Evolutionary conservation across 164 flowering plant genomes (phyloP).

Genomic region (Chloranthus sessilifolius): DNA sequence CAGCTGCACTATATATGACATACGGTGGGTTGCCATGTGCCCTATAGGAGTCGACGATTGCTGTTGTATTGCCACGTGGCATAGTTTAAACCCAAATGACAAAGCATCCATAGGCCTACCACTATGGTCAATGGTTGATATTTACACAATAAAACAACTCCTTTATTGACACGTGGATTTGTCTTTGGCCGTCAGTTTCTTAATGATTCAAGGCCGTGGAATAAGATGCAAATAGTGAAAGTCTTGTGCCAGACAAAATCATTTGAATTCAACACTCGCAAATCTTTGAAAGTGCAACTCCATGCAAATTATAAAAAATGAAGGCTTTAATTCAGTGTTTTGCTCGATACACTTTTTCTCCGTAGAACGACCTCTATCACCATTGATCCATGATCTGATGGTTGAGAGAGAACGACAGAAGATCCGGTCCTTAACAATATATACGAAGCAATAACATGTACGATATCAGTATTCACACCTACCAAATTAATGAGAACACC

Average conservation of each 20-base stretch:
- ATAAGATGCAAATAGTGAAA: conserved; percentile 5
- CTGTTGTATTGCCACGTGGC: conserved; percentile 1
- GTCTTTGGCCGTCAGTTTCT: conserved; percentile 19
- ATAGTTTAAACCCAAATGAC: conserved; percentile 3
- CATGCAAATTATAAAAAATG: neutral
- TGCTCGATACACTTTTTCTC: neutral
- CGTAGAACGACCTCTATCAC: neutral
- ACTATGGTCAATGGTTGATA: conserved; percentile 27
- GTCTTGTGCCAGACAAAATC: conserved; percentile 34
- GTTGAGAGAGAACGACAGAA: neutral
- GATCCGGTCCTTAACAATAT: neutral
- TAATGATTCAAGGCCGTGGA: conserved; percentile 9
- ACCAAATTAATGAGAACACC: no score
- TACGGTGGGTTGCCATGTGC: no score
- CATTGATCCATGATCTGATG: neutral
- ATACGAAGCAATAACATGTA: neutral
- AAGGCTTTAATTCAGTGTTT: neutral
- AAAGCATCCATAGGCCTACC: conserved; percentile 17
- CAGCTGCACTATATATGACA: no score
- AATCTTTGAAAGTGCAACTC: conserved; percentile 16
- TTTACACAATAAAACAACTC: conserved; percentile 3
- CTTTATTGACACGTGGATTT: conserved; percentile 23
- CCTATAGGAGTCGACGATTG: neutral
- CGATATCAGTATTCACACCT: no score
- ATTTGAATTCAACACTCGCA: no score